These are phyloP conservation scores for Penicillium chermesinum DNA, from an alignment of 495 filamentous ascomycete genomes.

Conservation along the genomic window DNA sequence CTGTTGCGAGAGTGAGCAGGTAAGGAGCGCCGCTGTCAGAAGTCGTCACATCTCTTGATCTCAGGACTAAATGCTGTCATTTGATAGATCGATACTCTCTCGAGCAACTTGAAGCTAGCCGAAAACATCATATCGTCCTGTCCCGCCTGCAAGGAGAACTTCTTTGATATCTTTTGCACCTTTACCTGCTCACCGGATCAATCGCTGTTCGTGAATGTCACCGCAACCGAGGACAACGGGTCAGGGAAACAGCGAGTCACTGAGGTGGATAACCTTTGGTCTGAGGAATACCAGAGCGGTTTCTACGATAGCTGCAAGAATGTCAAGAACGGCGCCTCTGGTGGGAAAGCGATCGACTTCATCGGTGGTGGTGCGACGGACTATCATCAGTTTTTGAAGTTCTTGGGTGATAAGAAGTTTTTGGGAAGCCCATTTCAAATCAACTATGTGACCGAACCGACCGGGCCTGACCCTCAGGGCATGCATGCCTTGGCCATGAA, in stretches of 20 bases:
- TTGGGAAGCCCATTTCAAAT: conserved; percentile 94
- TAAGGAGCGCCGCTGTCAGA: conserved; percentile 25
- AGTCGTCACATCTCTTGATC: background rate
- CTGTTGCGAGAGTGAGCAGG: conserved; percentile 81
- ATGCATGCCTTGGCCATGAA: conserved; percentile 63
- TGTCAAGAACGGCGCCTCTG: conserved; percentile 93
- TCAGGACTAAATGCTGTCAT: background rate
- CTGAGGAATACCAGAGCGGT: conserved; percentile 75
- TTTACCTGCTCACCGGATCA: conserved; percentile 98
- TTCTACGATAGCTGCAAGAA: conserved; percentile 98
- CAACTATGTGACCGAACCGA: conserved; percentile 68
- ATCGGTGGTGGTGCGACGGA: conserved; percentile 95
- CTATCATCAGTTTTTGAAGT: conserved; percentile 76
- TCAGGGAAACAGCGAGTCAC: conserved; percentile 70
- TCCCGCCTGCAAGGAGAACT: conserved; percentile 94
- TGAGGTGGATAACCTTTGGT: conserved; percentile 86
- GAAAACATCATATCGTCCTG: conserved; percentile 85
- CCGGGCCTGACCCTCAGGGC: conserved; percentile 42
- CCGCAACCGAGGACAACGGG: conserved; percentile 58
- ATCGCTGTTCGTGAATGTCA: conserved; percentile 92
- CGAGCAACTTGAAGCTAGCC: conserved; percentile 77
- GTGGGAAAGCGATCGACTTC: conserved; percentile 85
- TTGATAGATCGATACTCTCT: conserved; percentile 65
- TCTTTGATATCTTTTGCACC: conserved; percentile 95
- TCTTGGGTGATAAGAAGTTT: conserved; percentile 86